These are phyloP conservation scores for Saccharomycopsis babjevae DNA, from an alignment of 805 yeast species.

Conservation along the genomic window DNA sequence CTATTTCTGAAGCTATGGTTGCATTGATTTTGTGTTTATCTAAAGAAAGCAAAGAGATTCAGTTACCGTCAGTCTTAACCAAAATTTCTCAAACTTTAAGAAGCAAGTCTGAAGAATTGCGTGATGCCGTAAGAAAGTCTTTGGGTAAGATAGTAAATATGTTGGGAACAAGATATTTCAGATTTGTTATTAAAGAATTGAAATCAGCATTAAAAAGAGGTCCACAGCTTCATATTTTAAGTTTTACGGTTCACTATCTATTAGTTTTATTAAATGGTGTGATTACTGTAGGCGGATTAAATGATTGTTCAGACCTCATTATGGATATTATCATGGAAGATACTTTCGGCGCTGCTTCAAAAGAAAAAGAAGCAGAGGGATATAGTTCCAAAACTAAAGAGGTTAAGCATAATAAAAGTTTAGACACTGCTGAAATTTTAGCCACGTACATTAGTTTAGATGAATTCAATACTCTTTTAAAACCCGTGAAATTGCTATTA, in stretches of 20 bases:
- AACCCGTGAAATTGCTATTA: conserved; percentile 58
- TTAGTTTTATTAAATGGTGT: conserved; percentile 40
- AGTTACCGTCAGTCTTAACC: conserved; percentile 76
- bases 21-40: conserved; percentile 55
- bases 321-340: conserved; percentile 83
- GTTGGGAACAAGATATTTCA: conserved; percentile 65
- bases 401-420: conserved; percentile 81
- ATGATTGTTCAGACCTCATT: conserved; percentile 49
- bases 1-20: conserved; percentile 72
- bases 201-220: conserved; percentile 75
- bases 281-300: conserved; percentile 62
- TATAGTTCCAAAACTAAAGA: conserved; percentile 80
- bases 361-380: conserved; percentile 91
- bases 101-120: conserved; percentile 72
- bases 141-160: conserved; percentile 52
- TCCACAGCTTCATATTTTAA: conserved; percentile 85
- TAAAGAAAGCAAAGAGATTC: conserved; percentile 40
- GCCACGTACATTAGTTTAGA: conserved; percentile 52
- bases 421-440: conserved; percentile 73
- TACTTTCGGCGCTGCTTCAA: conserved; percentile 81
- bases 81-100: conserved; percentile 83
- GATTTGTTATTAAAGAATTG: conserved; percentile 69
- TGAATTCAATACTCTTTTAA: conserved; percentile 45
- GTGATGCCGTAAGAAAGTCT: conserved; percentile 77
- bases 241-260: conserved; percentile 74